A percentile compares a stretch with the other conserved stretches of the same genome.
Evolutionary conservation across 495 filamentous ascomycete genomes (phyloP).

Genomic region (Penicillium parvum): DNA sequence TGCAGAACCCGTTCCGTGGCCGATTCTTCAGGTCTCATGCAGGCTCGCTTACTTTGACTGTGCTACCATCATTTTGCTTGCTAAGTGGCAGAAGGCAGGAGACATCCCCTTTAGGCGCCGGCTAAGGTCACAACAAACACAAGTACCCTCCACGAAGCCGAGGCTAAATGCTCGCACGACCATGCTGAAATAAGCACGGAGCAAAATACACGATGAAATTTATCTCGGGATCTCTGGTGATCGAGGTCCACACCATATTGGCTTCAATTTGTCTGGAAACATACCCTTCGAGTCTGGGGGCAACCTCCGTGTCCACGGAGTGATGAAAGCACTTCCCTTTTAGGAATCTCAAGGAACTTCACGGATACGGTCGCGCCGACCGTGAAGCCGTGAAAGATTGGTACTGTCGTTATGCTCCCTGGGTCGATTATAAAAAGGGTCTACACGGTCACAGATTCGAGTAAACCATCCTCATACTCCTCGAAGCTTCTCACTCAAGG

Average conservation of each 20-base stretch:
- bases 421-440: slow-evolving; percentile 7
- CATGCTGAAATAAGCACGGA: no score
- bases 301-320: slow-evolving; percentile 27
- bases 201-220: neutral
- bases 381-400: slow-evolving; percentile 8
- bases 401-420: neutral
- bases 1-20: slow-evolving; percentile 11
- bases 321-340: slow-evolving; percentile 10
- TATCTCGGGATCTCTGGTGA: slow-evolving; percentile 1
- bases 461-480: no score
- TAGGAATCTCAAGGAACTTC: slow-evolving; percentile 4
- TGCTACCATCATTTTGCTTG: neutral
- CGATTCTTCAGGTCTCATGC: slow-evolving; percentile 14
- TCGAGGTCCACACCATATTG: neutral
- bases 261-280: slow-evolving; percentile 1
- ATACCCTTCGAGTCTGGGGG: slow-evolving; percentile 3
- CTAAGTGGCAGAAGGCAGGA: neutral
- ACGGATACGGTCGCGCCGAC: slow-evolving; percentile 13
- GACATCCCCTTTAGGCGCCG: slow-evolving; percentile 11
- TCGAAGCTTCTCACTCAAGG: neutral
- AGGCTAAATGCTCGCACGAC: no score
- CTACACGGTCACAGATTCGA: neutral
- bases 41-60: slow-evolving; percentile 1
- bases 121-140: neutral
- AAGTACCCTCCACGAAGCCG: no score